Evolutionary conservation across 164 flowering plant species (phyloP).

Genomic region (Stephania yunnanensis): DNA sequence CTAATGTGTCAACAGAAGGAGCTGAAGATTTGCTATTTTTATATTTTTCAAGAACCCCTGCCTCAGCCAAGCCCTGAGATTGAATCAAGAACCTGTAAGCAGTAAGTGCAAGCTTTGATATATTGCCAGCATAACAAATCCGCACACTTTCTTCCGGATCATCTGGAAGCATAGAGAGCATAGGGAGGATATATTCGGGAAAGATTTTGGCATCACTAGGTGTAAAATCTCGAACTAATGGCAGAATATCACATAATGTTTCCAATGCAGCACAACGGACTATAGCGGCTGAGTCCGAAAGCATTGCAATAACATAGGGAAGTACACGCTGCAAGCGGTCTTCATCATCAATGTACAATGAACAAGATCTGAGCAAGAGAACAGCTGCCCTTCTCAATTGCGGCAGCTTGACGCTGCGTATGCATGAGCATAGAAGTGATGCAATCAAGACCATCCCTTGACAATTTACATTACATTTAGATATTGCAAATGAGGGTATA

Average conservation of each 20-base stretch:
- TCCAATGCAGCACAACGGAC: constrained; percentile 96
- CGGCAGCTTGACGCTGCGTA: constrained; percentile 89
- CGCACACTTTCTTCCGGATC: constrained; percentile 98
- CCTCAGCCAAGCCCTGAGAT: constrained; percentile 69
- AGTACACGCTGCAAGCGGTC: constrained; percentile 91
- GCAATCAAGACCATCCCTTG: constrained; percentile 97
- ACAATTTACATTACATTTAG: constrained; percentile 57
- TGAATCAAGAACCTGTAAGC: constrained; percentile 80
- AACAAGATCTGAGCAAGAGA: constrained; percentile 61
- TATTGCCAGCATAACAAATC: constrained; percentile 86
- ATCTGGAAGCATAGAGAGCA: constrained; percentile 99
- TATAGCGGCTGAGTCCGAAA: constrained; percentile 91
- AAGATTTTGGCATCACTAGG: constrained; percentile 99
- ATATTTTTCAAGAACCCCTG: constrained; percentile 70
- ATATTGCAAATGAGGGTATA: constrained; percentile 51
- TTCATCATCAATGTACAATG: constrained; percentile 87
- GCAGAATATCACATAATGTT: constrained; percentile 81
- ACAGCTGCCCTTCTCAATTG: constrained; percentile 80
- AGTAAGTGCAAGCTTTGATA: constrained; percentile 83
- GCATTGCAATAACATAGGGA: constrained; percentile 87
- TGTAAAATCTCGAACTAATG: constrained; percentile 87
- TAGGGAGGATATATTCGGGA: constrained; percentile 95
- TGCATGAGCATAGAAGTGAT: constrained; percentile 86
- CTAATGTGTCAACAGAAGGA: constrained; percentile 37
- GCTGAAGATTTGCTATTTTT: constrained; percentile 31